phyloP scores from a whole-genome alignment of 371 early-diverging fungal genomes.

The Mucor lusitanicus region DNA sequence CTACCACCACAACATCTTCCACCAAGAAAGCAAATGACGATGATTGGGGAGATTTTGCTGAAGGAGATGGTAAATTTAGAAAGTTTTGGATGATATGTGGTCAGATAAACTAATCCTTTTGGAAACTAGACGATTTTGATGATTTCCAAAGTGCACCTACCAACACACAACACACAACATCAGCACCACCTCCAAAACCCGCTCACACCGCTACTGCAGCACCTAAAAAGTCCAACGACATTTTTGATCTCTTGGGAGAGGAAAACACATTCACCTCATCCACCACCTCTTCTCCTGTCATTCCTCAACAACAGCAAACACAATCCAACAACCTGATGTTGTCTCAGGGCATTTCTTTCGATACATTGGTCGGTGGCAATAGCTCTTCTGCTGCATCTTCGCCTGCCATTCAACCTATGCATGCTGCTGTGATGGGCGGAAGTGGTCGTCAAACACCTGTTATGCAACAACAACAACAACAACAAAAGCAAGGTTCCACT shows the following conservation, averaged over 20 bases:
- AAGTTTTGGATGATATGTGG: constrained; percentile 10
- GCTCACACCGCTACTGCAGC: neutral
- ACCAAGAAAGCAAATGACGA: constrained; percentile 29
- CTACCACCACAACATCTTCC: neutral
- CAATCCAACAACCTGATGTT: constrained; percentile 12
- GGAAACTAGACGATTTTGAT: constrained; percentile 52
- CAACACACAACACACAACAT: neutral
- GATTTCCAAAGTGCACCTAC: constrained; percentile 66
- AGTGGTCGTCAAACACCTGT: neutral
- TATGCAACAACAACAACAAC: neutral
- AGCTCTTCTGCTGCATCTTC: neutral
- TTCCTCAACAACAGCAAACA: constrained; percentile 14
- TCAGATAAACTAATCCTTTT: neutral
- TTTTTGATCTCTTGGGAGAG: constrained; percentile 52
- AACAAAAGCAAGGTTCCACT: neutral
- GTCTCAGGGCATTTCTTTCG: constrained; percentile 14
- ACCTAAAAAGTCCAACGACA: constrained; percentile 24
- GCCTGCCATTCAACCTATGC: neutral
- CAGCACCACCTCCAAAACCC: neutral
- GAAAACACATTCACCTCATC: constrained; percentile 23
- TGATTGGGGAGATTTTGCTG: constrained; percentile 58
- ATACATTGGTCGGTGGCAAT: constrained; percentile 6
- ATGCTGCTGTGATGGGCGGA: neutral
- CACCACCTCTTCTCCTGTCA: constrained; percentile 7
- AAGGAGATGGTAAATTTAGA: constrained; percentile 30